These are phyloP conservation scores for Sarocladium brachiariae DNA, from an alignment of 2,329 filamentous ascomycete species.

Conservation along the genomic window DNA sequence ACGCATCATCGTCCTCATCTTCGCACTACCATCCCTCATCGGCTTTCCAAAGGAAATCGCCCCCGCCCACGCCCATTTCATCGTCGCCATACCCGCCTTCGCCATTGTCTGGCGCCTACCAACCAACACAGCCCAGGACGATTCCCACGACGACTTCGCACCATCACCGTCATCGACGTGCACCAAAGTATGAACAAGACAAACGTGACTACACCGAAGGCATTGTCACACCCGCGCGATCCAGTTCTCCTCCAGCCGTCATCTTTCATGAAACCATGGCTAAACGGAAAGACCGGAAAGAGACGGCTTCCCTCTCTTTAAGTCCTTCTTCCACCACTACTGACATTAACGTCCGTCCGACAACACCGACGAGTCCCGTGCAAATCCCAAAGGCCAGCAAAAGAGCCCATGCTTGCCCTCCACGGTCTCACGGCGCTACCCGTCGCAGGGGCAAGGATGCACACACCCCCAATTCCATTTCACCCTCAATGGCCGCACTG, in stretches of 20 bases:
- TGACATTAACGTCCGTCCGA: constrained; percentile 21
- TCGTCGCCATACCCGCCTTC: not conserved
- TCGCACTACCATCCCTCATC: constrained; percentile 1
- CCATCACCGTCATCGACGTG: constrained; percentile 8
- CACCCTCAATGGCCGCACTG: constrained; percentile 53
- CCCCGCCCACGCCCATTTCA: not conserved
- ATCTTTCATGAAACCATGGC: constrained; percentile 25
- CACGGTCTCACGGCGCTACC: constrained; percentile 29
- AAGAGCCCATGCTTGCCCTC: constrained; percentile 27
- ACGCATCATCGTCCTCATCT: constrained; percentile 2
- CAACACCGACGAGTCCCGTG: constrained; percentile 41
- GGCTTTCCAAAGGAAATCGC: too few relatives aligned
- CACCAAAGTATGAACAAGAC: constrained; percentile 12
- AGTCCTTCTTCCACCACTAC: constrained; percentile 21
- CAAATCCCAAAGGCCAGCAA: constrained; percentile 44
- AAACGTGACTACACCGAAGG: constrained; percentile 3
- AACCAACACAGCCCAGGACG: constrained; percentile 7
- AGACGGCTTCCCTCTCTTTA: constrained; percentile 21
- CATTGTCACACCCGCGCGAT: constrained; percentile 3
- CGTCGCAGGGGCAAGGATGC: constrained; percentile 32
- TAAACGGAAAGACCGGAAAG: constrained; percentile 27
- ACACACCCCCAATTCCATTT: constrained; percentile 47
- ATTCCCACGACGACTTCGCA: constrained; percentile 4
- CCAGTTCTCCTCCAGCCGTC: constrained; percentile 4
- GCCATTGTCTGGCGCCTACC: not conserved